A percentile compares a stretch with the other conserved stretches of the same genome.
Evolutionary conservation across 441 rosid genomes (phyloP).

Genomic region (Metrosideros polymorpha): DNA sequence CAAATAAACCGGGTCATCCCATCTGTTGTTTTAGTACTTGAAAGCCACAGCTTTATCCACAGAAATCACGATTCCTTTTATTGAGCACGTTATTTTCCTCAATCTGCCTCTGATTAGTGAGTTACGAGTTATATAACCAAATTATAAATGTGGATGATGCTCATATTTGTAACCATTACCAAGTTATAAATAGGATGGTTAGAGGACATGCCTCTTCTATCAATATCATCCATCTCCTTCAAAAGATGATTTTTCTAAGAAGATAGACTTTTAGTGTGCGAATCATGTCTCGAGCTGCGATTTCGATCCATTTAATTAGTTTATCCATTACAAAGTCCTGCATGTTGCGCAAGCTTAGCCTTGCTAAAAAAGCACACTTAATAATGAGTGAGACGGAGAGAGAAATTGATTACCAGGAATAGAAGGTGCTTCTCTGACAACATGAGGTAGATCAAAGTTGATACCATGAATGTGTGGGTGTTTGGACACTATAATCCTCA

Average conservation of each 20-base stretch:
- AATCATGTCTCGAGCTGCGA: too few species aligned
- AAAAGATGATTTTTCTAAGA: background rate
- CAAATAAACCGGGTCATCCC: background rate
- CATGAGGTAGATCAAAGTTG: slow-evolving; percentile 13
- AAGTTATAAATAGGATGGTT: too few species aligned
- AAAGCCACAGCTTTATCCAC: background rate
- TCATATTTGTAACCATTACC: too few species aligned
- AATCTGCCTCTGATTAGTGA: background rate
- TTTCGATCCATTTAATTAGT: too few species aligned
- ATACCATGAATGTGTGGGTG: slow-evolving; percentile 7
- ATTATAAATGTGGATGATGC: too few species aligned
- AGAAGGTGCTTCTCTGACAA: background rate
- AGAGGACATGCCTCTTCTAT: background rate
- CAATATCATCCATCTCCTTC: background rate
- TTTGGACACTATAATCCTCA: background rate
- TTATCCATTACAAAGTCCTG: too few species aligned
- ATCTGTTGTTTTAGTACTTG: background rate
- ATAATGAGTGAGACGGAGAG: too few species aligned
- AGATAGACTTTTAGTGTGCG: too few species aligned
- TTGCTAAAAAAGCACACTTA: too few species aligned
- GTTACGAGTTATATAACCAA: background rate
- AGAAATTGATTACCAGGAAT: background rate
- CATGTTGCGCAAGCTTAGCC: too few species aligned
- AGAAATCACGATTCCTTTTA: too few species aligned
- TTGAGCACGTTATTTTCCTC: background rate